Conservation (phyloP, 2,329 filamentous ascomycete species). For the Microascus cirrosus region DNA sequence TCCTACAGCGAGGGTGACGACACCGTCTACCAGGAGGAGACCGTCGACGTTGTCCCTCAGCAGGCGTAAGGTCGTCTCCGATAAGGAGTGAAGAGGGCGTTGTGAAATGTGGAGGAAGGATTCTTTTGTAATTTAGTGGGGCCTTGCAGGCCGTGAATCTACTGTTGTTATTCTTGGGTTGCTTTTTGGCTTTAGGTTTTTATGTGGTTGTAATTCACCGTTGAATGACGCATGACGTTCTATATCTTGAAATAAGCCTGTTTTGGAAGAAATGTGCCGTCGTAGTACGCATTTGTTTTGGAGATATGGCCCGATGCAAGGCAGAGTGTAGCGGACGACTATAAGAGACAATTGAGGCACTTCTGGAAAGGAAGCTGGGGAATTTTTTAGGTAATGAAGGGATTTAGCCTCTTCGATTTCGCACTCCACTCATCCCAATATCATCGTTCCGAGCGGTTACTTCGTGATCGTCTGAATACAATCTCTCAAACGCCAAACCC, state of each 20-base stretch:
- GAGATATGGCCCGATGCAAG: too few species aligned
- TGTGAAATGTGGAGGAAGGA: background rate
- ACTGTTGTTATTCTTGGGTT: background rate
- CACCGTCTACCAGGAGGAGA: constrained; percentile 24
- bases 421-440: too few species aligned
- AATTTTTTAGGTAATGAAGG: too few species aligned
- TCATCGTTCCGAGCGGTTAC: too few species aligned
- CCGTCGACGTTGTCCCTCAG: constrained; percentile 12
- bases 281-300: too few species aligned
- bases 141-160: background rate
- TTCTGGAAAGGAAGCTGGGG: too few species aligned
- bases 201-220: background rate
- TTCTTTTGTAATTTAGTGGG: background rate
- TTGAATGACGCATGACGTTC: background rate
- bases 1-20: constrained; percentile 21
- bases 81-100: background rate
- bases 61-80: constrained; percentile 8
- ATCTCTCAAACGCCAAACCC: background rate
- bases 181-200: background rate
- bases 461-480: too few species aligned
- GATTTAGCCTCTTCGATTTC: too few species aligned
- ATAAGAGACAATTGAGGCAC: too few species aligned
- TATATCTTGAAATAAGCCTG: too few species aligned
- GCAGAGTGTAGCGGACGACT: too few species aligned
- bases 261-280: too few species aligned